Base-by-base conservation (phyloP, 73 alveolate genomes). In the Stentor coeruleus region DNA sequence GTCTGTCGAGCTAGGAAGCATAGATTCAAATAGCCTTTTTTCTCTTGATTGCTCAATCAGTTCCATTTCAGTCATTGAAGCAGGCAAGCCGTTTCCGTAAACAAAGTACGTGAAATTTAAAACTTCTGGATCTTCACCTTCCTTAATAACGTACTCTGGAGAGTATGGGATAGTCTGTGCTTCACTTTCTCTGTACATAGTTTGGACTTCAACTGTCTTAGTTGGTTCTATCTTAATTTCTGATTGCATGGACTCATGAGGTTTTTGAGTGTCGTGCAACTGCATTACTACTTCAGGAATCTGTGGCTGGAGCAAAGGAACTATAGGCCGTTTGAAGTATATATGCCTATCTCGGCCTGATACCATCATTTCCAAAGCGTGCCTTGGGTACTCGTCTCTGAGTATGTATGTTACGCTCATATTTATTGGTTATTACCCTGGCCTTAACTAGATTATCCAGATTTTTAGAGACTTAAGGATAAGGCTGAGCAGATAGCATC, bases 151-250 rank as follows among this genome's bases (percentile, higher is more conserved):
- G 75, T 85, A 91, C 14, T 95, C 98, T 59, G 98, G 98, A 38
- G 99, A 91, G 84, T 91, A 97, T 39, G 99, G 99, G 82, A 93
- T 96, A 28, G 99, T 97, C 83, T 97, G 97, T 30, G 99, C 98
- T 72, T 91, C 99, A 86, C 95, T 84, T 90, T 97, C 99, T 84
- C 99, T 89, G 84, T 74, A 91, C 60, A 87, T 91, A 36, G 94
- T 91, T 86, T 89, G 88, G 37, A 88, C 77, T 66, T 74, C 93
- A 35, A 89, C 90, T 49, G 92, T 91, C 66, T 74, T 87, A 3
- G 90, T 74, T 74, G 74, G 87, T 81, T 40, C 58, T 14, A 49
- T 36, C 26, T 30, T 35, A 40, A 31, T 81, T 59, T 85, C 75
- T 28, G 38, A 59, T 60, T 84, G 82, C 59, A 76, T 82, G 38